phyloP scores from a whole-genome alignment of 2,329 filamentous ascomycete genomes.

The Aspergillus jensenii region DNA sequence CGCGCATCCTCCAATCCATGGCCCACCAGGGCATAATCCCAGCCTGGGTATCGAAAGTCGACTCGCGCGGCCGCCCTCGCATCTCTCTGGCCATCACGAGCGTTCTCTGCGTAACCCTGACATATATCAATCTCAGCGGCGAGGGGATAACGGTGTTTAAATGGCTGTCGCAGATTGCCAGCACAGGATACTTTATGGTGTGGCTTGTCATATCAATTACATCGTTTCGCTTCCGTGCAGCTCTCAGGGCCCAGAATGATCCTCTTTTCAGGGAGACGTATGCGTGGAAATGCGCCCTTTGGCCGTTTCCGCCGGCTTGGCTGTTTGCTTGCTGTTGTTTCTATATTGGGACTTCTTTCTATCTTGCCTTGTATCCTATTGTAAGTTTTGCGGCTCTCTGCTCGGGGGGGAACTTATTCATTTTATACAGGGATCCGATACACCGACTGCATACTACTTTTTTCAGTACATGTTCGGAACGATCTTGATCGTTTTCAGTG shows the following conservation, averaged over 20 bases:
- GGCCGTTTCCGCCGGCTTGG: not conserved
- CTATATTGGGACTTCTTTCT: not conserved
- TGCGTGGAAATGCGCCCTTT: not conserved
- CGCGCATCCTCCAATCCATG: constrained; percentile 1
- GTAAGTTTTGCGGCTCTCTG: not conserved
- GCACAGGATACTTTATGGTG: constrained; percentile 1
- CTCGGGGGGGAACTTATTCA: not conserved
- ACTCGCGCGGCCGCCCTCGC: not conserved
- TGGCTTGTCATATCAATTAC: not conserved
- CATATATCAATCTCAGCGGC: constrained; percentile 4
- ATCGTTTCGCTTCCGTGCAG: not conserved
- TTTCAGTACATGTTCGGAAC: constrained; percentile 4
- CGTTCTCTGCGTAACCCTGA: not conserved
- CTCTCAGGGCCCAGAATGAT: constrained; percentile 1
- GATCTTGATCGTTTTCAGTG: not conserved
- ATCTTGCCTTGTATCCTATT: not conserved
- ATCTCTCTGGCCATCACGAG: not conserved
- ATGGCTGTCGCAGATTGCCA: constrained; percentile 2
- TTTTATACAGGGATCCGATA: not conserved
- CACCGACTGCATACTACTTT: not conserved
- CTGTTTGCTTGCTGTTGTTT: not conserved
- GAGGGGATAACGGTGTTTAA: not conserved
- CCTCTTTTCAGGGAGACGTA: not conserved
- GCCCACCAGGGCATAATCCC: not conserved
- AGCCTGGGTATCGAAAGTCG: not conserved